These are phyloP conservation scores for Aspergillus jensenii DNA, from an alignment of 2,329 filamentous ascomycete species.

Conservation along the genomic window DNA sequence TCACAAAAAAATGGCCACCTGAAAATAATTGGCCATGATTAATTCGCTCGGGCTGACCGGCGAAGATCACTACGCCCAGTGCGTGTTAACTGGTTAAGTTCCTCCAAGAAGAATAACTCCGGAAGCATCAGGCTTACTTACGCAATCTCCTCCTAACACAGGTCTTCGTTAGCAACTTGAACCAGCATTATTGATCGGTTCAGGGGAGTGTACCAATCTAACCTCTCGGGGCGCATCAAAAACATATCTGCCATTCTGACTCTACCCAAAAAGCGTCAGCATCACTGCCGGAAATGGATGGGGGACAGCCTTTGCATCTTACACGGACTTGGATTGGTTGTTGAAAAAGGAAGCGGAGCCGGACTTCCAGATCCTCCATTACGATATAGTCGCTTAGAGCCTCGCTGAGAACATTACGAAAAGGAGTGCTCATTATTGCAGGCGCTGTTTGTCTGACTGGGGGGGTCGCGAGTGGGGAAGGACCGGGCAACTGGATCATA, in stretches of 20 bases:
- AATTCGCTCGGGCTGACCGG: background rate
- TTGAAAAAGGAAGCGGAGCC: constrained; percentile 7
- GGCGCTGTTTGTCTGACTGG: too few relatives aligned
- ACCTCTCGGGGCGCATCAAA: constrained; percentile 15
- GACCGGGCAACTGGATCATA: too few relatives aligned
- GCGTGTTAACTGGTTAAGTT: background rate
- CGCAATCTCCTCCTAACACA: constrained; percentile 11
- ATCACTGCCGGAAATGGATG: background rate
- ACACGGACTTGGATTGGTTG: constrained; percentile 7
- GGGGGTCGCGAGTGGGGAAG: too few relatives aligned
- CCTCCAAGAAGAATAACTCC: background rate
- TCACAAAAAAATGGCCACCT: too few relatives aligned
- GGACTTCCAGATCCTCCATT: constrained; percentile 7
- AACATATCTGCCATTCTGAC: constrained; percentile 9
- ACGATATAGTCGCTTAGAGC: constrained; percentile 10
- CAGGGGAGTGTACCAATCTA: background rate
- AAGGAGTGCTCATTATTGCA: background rate
- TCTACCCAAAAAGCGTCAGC: constrained; percentile 1
- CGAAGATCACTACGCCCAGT: background rate
- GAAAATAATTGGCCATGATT: background rate
- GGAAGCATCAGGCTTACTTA: background rate
- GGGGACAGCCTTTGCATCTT: background rate
- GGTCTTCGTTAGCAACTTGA: background rate
- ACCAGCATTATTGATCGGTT: background rate
- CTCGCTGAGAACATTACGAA: background rate